Percentiles rank a stretch among this genome's conserved stretches.
phyloP scores from a whole-genome alignment of 306 rosid species.

The Astragalus glycyphyllos region DNA sequence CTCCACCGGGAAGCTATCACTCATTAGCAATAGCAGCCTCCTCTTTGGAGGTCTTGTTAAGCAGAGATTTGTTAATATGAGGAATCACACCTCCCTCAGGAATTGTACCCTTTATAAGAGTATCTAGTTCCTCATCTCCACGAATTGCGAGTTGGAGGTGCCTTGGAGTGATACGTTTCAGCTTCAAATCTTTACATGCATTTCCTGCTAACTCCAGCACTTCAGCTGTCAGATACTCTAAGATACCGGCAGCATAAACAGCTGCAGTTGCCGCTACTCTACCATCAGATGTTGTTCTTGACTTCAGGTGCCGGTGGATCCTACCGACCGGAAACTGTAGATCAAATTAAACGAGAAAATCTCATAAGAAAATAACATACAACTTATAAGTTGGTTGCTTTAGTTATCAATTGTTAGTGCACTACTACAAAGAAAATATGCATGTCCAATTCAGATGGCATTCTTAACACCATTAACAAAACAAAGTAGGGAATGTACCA shows the following conservation, averaged over 20 bases:
- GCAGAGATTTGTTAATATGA: slow-evolving; percentile 78
- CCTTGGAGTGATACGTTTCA: slow-evolving; percentile 77
- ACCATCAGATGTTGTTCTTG: slow-evolving; percentile 70
- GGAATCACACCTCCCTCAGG: slow-evolving; percentile 85
- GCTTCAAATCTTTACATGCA: slow-evolving; percentile 81
- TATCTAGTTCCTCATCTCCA: slow-evolving; percentile 78
- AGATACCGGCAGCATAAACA: slow-evolving; percentile 78
- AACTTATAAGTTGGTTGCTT: slow-evolving; percentile 2
- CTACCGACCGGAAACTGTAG: slow-evolving; percentile 81
- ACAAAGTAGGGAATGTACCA: not conserved
- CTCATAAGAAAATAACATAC: slow-evolving; percentile 28
- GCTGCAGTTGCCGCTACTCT: slow-evolving; percentile 86
- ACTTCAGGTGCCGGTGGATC: slow-evolving; percentile 72
- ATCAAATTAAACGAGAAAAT: slow-evolving; percentile 29
- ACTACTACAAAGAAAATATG: slow-evolving; percentile 9
- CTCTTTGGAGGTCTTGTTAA: slow-evolving; percentile 81
- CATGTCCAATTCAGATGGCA: not conserved
- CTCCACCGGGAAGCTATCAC: slow-evolving; percentile 34
- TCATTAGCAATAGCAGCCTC: slow-evolving; percentile 39
- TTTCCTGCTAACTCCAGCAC: slow-evolving; percentile 80
- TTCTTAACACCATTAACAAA: not conserved
- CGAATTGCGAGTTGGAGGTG: slow-evolving; percentile 84
- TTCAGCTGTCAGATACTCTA: slow-evolving; percentile 83
- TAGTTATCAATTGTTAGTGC: not conserved
- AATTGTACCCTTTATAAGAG: slow-evolving; percentile 76